Conservation (phyloP, 108 stramenopile genomes). For the Seminavis robusta region DNA sequence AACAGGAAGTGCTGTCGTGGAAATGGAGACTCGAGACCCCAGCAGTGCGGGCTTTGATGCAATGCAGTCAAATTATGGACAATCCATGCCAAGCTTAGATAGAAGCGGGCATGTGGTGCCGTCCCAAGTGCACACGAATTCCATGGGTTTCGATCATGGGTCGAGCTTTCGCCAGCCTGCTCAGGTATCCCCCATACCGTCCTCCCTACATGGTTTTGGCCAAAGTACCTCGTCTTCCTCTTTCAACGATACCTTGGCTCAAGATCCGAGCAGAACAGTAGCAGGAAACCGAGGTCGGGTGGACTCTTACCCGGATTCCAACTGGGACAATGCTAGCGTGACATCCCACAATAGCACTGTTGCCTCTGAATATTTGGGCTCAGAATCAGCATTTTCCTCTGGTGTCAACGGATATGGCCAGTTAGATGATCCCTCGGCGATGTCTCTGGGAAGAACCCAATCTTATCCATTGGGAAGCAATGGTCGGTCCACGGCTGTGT, state of each 20-base stretch:
- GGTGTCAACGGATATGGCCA: background rate
- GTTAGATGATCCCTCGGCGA: background rate
- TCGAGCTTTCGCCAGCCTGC: too few species aligned
- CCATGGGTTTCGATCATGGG: too few species aligned
- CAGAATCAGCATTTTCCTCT: slow-evolving; percentile 21
- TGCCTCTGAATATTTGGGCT: slow-evolving; percentile 51
- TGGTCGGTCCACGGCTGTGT: background rate
- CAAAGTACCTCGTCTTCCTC: slow-evolving; percentile 1
- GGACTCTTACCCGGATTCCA: too few species aligned
- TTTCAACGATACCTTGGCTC: background rate
- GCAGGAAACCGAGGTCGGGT: slow-evolving; percentile 27
- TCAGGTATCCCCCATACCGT: too few species aligned
- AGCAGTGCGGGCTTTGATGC: too few species aligned
- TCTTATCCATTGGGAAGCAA: slow-evolving; percentile 7
- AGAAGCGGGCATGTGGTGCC: too few species aligned
- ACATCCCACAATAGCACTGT: slow-evolving; percentile 47
- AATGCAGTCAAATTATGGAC: too few species aligned
- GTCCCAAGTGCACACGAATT: slow-evolving; percentile 32
- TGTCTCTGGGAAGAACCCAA: background rate
- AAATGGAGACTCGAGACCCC: slow-evolving; percentile 13
- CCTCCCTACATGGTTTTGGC: too few species aligned
- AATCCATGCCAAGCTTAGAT: too few species aligned
- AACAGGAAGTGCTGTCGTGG: background rate
- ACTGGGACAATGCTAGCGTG: slow-evolving; percentile 53
- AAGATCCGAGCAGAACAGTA: slow-evolving; percentile 14